phyloP scores from a whole-genome alignment of 441 rosid genomes.

The Eugenia klotzschiana region DNA sequence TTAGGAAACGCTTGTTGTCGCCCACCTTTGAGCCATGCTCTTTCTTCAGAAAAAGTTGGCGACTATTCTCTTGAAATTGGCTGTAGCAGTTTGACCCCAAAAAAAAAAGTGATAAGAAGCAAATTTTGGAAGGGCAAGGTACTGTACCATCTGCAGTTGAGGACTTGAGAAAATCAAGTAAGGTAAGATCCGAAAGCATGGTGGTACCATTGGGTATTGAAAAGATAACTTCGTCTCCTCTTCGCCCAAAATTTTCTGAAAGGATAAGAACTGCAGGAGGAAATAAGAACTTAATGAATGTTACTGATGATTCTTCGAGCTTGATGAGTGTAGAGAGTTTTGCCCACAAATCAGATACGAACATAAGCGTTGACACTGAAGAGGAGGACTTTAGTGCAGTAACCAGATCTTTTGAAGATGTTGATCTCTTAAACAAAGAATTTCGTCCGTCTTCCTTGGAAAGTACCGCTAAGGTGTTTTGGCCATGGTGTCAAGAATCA shows the following conservation, averaged over 20 bases:
- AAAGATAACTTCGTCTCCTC: slow-evolving; percentile 47
- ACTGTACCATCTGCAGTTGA: slow-evolving; percentile 23
- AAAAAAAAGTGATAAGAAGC: too few relatives aligned
- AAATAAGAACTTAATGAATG: slow-evolving; percentile 18
- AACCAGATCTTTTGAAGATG: slow-evolving; percentile 47
- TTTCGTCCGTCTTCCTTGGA: slow-evolving; percentile 48
- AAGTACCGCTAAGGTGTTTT: slow-evolving; percentile 19
- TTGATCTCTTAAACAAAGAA: slow-evolving; percentile 33
- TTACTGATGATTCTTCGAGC: slow-evolving; percentile 17
- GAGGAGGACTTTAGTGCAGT: slow-evolving; percentile 23
- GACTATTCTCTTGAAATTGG: slow-evolving; percentile 54
- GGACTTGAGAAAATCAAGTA: slow-evolving; percentile 19
- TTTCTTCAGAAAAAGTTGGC: slow-evolving; percentile 39
- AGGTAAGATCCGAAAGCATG: slow-evolving; percentile 22
- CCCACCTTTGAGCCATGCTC: slow-evolving; percentile 63
- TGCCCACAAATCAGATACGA: slow-evolving; percentile 17
- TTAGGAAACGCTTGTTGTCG: slow-evolving; percentile 63
- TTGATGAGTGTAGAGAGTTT: slow-evolving; percentile 27
- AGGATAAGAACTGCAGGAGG: slow-evolving; percentile 29
- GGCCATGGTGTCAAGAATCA: slow-evolving; percentile 29
- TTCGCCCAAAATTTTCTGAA: slow-evolving; percentile 63
- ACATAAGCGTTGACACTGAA: slow-evolving; percentile 16
- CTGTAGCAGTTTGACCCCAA: slow-evolving; percentile 34
- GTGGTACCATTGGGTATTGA: slow-evolving; percentile 31
- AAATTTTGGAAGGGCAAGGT: slow-evolving; percentile 33